Base-by-base conservation (phyloP, 2,329 filamentous ascomycete genomes). In the Monilinia fructigena region DNA sequence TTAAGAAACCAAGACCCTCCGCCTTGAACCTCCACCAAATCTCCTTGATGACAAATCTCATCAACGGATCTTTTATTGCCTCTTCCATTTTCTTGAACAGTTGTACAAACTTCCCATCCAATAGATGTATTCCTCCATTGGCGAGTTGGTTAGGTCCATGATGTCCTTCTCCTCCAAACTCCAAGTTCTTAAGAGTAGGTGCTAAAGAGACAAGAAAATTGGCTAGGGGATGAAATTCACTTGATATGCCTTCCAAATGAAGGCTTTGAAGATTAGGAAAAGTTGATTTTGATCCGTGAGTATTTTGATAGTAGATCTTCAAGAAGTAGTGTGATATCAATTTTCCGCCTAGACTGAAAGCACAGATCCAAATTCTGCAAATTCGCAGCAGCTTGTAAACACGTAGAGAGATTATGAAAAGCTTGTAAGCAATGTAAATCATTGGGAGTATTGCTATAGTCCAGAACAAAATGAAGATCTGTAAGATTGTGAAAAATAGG, bases 31-130 rank as follows among this genome's bases (percentile, higher is more conserved):
- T 68, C 70, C 3, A 67, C 55, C 45, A 73, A 59, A 67, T 81
- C 79, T 4, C 82, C 67, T 82, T 79, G 59, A 83, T 74, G 62
- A 80, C 79, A 63, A 82, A 75, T 26, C 78, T 77, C 69, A 80
- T 75, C 48, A 82, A 75, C 42, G 74, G 73, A 5, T 78, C 73
- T 67, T 81, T 48, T 28, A 62, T 23, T 2, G n/a, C 72, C 59
- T 72, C 76, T 23, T 76, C 77, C 48, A 83, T 72, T 20, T 77
- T 75, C 3, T 76, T 74, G 69, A 83, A 81, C 6, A 84, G 72
- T 0, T 77, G 78, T 62, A 76, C 75, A 69, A 81, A 82, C 0
- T 77, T 79, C 8, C 82, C 82, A 50, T 79, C 76, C 65, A 77
- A 77, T 14, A 84, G 74, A 64, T 80, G 78, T 42, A 83, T 74